These are phyloP conservation scores for Neofusicoccum kwambonambiense DNA, from an alignment of 2,329 filamentous ascomycete species.

Conservation along the genomic window DNA sequence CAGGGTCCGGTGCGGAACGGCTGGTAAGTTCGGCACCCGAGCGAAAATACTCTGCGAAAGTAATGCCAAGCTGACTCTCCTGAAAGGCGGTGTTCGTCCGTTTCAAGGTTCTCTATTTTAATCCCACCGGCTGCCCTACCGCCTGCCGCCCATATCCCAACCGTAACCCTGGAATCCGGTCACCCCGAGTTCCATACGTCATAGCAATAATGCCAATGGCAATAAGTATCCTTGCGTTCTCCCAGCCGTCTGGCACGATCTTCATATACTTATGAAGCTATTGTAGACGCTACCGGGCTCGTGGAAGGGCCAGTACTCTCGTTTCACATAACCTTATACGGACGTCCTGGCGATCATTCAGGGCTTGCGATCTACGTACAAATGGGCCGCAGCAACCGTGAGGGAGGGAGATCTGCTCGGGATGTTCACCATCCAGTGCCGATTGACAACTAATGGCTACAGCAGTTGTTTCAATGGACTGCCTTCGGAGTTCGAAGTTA, in stretches of 20 bases:
- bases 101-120: background rate
- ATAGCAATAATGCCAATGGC: background rate
- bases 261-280: background rate
- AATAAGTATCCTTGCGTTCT: background rate
- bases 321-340: slow-evolving; percentile 4
- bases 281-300: background rate
- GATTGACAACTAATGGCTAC: no score
- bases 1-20: background rate
- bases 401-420: background rate
- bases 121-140: background rate
- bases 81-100: background rate
- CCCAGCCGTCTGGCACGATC: background rate
- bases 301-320: background rate
- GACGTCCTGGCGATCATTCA: background rate
- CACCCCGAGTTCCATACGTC: background rate
- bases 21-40: background rate
- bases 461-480: no score
- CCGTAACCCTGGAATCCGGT: no score
- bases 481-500: no score
- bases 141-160: background rate
- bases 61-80: background rate
- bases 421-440: no score
- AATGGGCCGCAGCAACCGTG: background rate
- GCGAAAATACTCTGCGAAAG: background rate
- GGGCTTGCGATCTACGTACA: background rate